phyloP scores from a whole-genome alignment of 805 yeast genomes.

The Candida ovalis region DNA sequence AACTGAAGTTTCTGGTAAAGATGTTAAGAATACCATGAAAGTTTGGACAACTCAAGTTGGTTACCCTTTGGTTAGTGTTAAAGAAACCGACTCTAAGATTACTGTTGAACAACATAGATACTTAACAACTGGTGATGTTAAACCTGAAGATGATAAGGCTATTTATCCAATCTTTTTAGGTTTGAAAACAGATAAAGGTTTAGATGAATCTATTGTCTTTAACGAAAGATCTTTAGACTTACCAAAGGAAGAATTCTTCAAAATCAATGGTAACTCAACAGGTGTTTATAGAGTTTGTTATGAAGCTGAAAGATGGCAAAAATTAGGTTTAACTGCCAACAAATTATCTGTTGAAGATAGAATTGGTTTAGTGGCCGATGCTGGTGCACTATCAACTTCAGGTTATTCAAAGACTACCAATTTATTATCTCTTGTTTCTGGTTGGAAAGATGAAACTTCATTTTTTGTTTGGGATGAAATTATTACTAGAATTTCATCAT shows the following conservation, averaged over 20 bases:
- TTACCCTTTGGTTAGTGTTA: slow-evolving; percentile 63
- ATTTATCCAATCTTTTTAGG: slow-evolving; percentile 56
- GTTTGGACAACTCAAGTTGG: slow-evolving; percentile 75
- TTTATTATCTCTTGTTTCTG: slow-evolving; percentile 42
- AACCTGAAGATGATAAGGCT: slow-evolving; percentile 56
- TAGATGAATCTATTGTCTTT: slow-evolving; percentile 28
- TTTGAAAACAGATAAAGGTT: slow-evolving; percentile 25
- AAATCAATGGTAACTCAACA: slow-evolving; percentile 47
- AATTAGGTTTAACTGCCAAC: slow-evolving; percentile 36
- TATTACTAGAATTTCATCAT: slow-evolving; percentile 35
- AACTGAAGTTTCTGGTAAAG: slow-evolving; percentile 60
- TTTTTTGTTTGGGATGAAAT: slow-evolving; percentile 59
- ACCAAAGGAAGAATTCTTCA: slow-evolving; percentile 32
- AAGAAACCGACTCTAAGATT: slow-evolving; percentile 27
- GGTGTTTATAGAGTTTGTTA: slow-evolving; percentile 57
- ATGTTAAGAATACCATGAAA: slow-evolving; percentile 60
- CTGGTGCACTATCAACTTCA: slow-evolving; percentile 46
- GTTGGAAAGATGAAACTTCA: slow-evolving; percentile 36
- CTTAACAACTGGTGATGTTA: slow-evolving; percentile 62
- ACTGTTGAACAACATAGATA: slow-evolving; percentile 56
- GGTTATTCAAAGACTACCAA: slow-evolving; percentile 43
- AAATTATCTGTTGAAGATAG: slow-evolving; percentile 46
- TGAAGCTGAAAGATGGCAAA: slow-evolving; percentile 34
- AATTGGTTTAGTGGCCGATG: slow-evolving; percentile 55
- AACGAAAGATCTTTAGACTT: slow-evolving; percentile 21